Base-by-base conservation (phyloP, 2,329 filamentous ascomycete genomes). In the Zalaria obscura region DNA sequence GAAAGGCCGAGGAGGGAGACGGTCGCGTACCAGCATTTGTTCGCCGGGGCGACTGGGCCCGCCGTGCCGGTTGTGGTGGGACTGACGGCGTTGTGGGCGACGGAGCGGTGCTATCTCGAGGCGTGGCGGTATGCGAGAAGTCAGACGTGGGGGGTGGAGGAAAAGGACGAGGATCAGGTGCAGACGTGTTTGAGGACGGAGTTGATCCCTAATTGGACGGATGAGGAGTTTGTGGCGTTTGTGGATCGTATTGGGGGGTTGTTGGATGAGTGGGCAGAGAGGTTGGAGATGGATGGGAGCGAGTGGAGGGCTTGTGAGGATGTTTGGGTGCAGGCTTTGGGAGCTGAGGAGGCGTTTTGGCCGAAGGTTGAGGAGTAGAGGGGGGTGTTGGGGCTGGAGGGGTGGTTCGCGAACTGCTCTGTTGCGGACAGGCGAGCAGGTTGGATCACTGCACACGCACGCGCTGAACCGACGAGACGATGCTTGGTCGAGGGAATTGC, bases 11-110 rank as follows among this genome's bases (percentile, higher is more conserved):
- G 36, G n/a, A 39, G 48, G 11, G 48, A 52, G 38, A 59, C 57
- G 28, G 47, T 52, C 11, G 69, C 68, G 9, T 70, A 76, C 49
- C 64, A 73, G 10, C 71, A 75, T 52, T 57, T 76, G 25, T 74
- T 83, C 10, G 72, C 77, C 41, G 70, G 68, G 5, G 69, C 69
- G 3, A 66, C 72, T 18, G 66, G 67, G 38, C 60, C 66, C 0
- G 67, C 63, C 3, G 61, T 64, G 2, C 67, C 62, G 2, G 54
- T 82, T 51, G 59, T 86, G 2, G 79, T 86, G 50, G 79, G 78
- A 5, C 66, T 85, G 45, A 70, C 83, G 3, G 70, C 83, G 10
- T 69, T 87, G 33, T 88, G 80, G 78, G 78, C 75, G 7, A 86
- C 80, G 0, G 83, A 89, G 60, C 74, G 68, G 59, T 67, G 63